Evolutionary conservation across 192 early-diverging fungal species (phyloP), one percentile per base, ranked within the genome.

Genomic region (Coemansia furcata): DNA sequence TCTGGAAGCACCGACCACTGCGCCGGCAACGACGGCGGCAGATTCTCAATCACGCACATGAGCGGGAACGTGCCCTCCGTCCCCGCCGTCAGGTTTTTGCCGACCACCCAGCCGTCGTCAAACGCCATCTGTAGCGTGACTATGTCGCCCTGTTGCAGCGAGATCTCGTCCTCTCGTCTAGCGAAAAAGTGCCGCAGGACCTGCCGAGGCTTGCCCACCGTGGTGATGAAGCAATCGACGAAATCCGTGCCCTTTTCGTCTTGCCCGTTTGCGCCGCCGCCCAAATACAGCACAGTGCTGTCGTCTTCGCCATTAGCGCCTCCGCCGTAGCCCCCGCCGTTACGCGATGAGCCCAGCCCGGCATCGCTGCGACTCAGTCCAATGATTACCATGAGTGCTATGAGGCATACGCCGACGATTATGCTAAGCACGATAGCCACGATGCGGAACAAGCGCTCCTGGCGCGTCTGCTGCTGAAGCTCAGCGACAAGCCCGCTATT

Each of bases 51-150:
- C 2, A 95, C 85, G 66, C 94, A 96, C 33, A 92, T 91, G 4
- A 92, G 64, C 11, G 94, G 94, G 87, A 96, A 96, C 0, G 91
- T 91, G 14, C 94, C 94, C 58, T 89, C 87, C 39, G 72, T 39
- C 1, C 87, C 85, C 3, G 91, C 91, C 44, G 82, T 86, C 65
- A 87, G 68, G 77, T 94, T 95, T 60, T 87, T 77, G 29, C 94
- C 94, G 3, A 94, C 83, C 23, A 90, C 94, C 94, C 94, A 96
- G 8, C 94, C 94, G 70, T 96, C 94, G 67, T 94, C 92, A 81
- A 93, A 96, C 21, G 84, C 85, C 69, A 86, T 80, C 15, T 86
- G 84, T 19, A 95, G 60, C 32, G 85, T 87, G 7, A 95, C 86
- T 63, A 88, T 84, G 67, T 95, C 93, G 60, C 88, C 91, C 6